Base-by-base conservation (phyloP, 2,329 filamentous ascomycete species). In the Drechslerella dactyloides region DNA sequence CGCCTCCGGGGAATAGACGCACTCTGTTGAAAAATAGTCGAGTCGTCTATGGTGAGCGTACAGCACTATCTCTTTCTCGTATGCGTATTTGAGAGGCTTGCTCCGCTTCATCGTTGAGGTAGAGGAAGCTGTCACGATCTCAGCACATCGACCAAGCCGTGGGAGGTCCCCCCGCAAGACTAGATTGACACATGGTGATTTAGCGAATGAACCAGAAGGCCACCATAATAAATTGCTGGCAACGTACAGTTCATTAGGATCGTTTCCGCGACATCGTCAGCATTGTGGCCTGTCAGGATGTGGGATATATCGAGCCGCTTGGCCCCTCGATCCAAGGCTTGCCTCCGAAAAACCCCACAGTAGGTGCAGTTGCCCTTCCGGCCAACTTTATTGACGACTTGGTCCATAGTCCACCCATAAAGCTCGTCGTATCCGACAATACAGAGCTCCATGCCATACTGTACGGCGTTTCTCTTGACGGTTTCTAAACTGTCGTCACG, bases 301-400 rank as follows among this genome's bases (percentile, higher is more conserved):
- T 99, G 94, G 76, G 87, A 87, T 77, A 99, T 96, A 0, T 87
- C 89, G 64, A 99, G 81, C 79, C 90, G 88, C 76, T 91, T 93
- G 3, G 94, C 92, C 17, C 94, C 94, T 7, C 94, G 87, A 79
- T 99, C 94, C 35, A 99, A 84, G 1, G 94, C 94, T 81, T 99
- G 94, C 68, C 96, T 85, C 60, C 94, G 85, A 78, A 99, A 99
- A 17, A 99, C 94, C 13, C 94, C 94, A 78, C 94, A 99, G 78
- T 99, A 99, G 30, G 96, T 99, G 84, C 94, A 99, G 80, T 99
- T 99, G 30, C 93, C 93, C 80, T 97, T 97, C 82, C 97, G 97
- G 13, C 94, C 94, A 56, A 99, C 90, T 53, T 93, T 91, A 77
- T 93, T 90, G 2, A 99, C 96, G 8, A 99, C 94, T 78, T 97